Base-by-base conservation (phyloP, 2,329 filamentous ascomycete genomes). In the Cadophora sp. region DNA sequence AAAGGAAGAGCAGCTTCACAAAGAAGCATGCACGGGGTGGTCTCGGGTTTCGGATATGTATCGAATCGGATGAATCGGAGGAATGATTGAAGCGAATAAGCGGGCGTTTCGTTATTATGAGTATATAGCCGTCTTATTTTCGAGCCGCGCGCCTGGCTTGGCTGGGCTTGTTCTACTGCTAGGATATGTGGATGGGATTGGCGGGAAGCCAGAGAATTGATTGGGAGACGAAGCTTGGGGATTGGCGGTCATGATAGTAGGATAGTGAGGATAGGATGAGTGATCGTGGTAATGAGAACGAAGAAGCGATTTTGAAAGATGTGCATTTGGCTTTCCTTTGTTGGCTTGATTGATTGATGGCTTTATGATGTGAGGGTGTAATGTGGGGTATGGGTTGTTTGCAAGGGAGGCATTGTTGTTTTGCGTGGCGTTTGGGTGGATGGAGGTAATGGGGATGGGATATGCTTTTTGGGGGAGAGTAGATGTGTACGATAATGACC, bases 91-190 rank as follows among this genome's bases (percentile, higher is more conserved):
- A 43, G 11, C 40, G 19, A 43, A 14, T 14, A 16, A 48, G n/a
- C 43, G 43, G 43, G 43, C 22, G 43, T 48, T 55, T 55, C n/a
- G n/a, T 31, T 53, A 27, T 55, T 31, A 55, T 31, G 51, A 55
- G 51, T 55, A 55, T 55, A 55, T 55, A 55, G 51, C 14, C 51
- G 43, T 48, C n/a, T 26, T 31, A 12, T 55, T 31, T 55, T 16
- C 4, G 27, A 34, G 53, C 53, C 29, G 19, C 19, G 53, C 8
- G 53, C 40, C 11, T 34, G 31, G 31, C 31, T 5, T 40, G 37
- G 37, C 31, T 4, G 9, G 34, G 34, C 53, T 56, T 58, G 29
- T 1, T 22, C 37, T 58, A 34, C 31, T 58, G 51, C 31, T 55
- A 31, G 51, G 51, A 55, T 55, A 53, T n/a, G 29, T 24, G 51